Percentiles rank a stretch among this genome's conserved stretches.
Evolutionary conservation across 148 eudicot species (phyloP).

Genomic region (Rhododendron kiyosumense): DNA sequence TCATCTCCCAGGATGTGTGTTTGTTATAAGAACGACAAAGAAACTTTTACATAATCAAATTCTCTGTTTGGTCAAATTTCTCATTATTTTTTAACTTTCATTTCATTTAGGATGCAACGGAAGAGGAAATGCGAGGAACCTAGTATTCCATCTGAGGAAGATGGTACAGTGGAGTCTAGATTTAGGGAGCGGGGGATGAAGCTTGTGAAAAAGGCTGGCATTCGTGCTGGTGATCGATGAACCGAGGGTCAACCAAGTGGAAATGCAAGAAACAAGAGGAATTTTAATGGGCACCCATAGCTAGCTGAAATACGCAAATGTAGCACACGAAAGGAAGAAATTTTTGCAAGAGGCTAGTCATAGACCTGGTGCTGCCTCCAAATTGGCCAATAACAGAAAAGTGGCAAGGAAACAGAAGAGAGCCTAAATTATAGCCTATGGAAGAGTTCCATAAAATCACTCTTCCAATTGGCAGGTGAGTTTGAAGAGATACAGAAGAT

Average conservation of each 20-base stretch:
- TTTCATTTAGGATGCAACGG: conserved; percentile 27
- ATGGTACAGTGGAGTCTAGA: conserved; percentile 21
- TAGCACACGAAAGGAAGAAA: conserved; percentile 10
- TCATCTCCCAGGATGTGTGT: conserved; percentile 37
- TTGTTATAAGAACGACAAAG: neutral
- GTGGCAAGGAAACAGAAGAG: conserved; percentile 16
- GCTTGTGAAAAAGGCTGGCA: conserved; percentile 10
- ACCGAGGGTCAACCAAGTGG: conserved; percentile 11
- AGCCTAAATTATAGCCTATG: too few species aligned
- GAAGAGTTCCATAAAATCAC: too few species aligned
- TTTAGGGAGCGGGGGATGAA: conserved; percentile 32
- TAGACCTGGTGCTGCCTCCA: neutral
- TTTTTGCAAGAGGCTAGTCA: neutral
- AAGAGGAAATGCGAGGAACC: conserved; percentile 38
- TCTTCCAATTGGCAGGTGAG: too few species aligned
- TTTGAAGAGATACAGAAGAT: too few species aligned
- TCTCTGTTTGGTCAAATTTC: neutral
- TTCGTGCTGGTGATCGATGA: conserved; percentile 4
- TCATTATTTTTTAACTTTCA: neutral
- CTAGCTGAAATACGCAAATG: conserved; percentile 4
- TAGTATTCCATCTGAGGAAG: conserved; percentile 22
- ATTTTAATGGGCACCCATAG: conserved; percentile 13
- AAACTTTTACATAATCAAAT: too few species aligned
- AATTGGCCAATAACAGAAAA: conserved; percentile 6
- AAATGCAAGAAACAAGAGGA: conserved; percentile 13